phyloP scores from a whole-genome alignment of 2,329 filamentous ascomycete species.

The Arthrocladium fulminans region DNA sequence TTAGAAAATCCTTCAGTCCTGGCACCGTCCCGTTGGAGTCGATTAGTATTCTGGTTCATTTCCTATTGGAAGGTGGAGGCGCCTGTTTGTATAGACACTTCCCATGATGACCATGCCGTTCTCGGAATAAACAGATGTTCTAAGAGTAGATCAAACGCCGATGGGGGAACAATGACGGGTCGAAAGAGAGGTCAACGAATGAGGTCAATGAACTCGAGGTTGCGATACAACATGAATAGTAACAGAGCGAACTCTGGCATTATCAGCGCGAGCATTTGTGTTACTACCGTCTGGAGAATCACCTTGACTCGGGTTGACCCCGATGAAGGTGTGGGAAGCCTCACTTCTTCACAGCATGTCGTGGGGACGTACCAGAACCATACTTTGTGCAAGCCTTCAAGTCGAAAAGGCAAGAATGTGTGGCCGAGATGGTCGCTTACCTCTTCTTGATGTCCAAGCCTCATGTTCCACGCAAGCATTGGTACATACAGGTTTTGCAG shows the following conservation, averaged over 20 bases:
- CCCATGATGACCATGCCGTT: slow-evolving; percentile 1
- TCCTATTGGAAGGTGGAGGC: background rate
- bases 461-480: too few relatives aligned
- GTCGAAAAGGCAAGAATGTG: too few relatives aligned
- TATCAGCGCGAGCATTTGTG: background rate
- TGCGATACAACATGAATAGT: background rate
- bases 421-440: too few relatives aligned
- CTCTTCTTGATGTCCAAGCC: too few relatives aligned
- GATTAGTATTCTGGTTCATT: background rate
- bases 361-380: too few relatives aligned
- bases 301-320: too few relatives aligned
- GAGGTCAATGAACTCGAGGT: background rate
- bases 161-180: background rate
- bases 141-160: background rate
- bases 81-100: background rate
- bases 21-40: too few relatives aligned
- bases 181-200: background rate
- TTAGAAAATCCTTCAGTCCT: background rate
- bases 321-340: too few relatives aligned
- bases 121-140: background rate
- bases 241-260: background rate
- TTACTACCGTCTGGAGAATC: background rate
- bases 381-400: too few relatives aligned
- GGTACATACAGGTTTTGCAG: too few relatives aligned
- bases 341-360: too few relatives aligned